Evolutionary conservation across 768 basidiomycete genomes (phyloP), one percentile per base, ranked within the genome.

Genomic region (Paxillus involutus): DNA sequence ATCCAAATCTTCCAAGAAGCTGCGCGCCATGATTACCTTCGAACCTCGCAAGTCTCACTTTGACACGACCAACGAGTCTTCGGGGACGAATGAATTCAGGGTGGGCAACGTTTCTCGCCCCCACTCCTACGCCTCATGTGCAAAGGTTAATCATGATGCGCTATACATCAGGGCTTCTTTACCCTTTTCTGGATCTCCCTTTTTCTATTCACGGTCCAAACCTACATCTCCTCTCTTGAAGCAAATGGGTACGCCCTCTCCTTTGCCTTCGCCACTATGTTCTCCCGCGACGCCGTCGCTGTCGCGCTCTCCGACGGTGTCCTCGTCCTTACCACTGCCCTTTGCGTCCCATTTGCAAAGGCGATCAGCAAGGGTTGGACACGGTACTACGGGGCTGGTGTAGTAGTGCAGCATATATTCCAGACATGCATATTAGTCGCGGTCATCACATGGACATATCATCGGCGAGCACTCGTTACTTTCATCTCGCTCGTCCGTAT

Each of bases 151-250:
- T 54, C 30, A 10, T 44, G 26, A 36, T 51, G 17, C 42, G 19
- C 51, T 14, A 26, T 29, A n/a, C 11, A 36, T 21, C 61, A 90
- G 87, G 96, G 96, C 1, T 98, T 98, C 76, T 98, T 94, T 71
- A 84, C 89, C 4, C 80, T 98, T 47, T 98, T 98, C 74, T 98
- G 97, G 86, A 84, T 91, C 51, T 87, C 87, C 19, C 82, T 95
- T 59, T 94, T 91, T 62, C 80, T 96, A 47, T 85, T 93, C 65
- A 82, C 86, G 11, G 67, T 94, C 39, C 80, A 86, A 60, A 90
- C 89, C 4, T 92, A 91, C 70, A 75, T 92, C 49, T 80, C 78
- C 47, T 85, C 86, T 66, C 84, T 89, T 59, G 88, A 94, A 66
- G 77, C 79, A n/a, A 85, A 77, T 46, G 94, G 94, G 17, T 83